A percentile compares a stretch with the other conserved stretches of the same genome.
Conservation (phyloP, 495 filamentous ascomycete species). For the Trichoderma erinaceum region DNA sequence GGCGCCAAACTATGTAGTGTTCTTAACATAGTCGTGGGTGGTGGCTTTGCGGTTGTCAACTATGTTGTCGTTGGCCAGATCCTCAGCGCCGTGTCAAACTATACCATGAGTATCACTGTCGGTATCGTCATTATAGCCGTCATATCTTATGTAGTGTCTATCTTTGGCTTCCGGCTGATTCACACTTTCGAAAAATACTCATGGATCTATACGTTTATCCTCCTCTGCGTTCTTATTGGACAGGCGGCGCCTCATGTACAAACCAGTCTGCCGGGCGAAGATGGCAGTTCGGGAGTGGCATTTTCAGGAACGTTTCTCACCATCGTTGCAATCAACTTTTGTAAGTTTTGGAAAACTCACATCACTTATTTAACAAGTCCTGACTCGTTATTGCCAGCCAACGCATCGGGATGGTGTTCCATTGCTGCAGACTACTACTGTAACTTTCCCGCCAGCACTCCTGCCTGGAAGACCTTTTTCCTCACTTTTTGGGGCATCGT, state of each 20-base stretch:
- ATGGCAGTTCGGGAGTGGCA: not conserved
- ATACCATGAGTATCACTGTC: not conserved
- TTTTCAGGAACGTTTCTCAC: not conserved
- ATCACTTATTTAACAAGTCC: not conserved
- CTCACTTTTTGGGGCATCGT: conserved; percentile 8
- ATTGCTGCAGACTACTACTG: conserved; percentile 5
- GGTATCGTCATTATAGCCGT: not conserved
- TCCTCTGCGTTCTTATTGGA: not conserved
- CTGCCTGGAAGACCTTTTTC: not conserved
- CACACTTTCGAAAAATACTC: conserved; percentile 4
- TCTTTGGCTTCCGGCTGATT: conserved; percentile 7
- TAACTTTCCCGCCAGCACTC: not conserved
- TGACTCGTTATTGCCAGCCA: not conserved
- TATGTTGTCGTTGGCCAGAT: conserved; percentile 9
- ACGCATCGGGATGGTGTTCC: conserved; percentile 2
- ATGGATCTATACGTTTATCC: conserved; percentile 1
- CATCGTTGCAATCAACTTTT: conserved; percentile 5
- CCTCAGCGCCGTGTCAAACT: not conserved
- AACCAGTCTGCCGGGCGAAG: not conserved
- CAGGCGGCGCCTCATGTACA: not conserved
- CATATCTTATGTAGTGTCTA: conserved; percentile 7
- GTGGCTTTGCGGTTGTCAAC: conserved; percentile 3
- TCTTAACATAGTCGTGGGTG: conserved; percentile 3
- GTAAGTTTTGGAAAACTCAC: not conserved
- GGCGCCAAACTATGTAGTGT: not conserved